Evolutionary conservation across 2,329 filamentous ascomycete genomes (phyloP), one percentile per base, ranked within the genome.

Genomic region (Triangularia verruculosa): DNA sequence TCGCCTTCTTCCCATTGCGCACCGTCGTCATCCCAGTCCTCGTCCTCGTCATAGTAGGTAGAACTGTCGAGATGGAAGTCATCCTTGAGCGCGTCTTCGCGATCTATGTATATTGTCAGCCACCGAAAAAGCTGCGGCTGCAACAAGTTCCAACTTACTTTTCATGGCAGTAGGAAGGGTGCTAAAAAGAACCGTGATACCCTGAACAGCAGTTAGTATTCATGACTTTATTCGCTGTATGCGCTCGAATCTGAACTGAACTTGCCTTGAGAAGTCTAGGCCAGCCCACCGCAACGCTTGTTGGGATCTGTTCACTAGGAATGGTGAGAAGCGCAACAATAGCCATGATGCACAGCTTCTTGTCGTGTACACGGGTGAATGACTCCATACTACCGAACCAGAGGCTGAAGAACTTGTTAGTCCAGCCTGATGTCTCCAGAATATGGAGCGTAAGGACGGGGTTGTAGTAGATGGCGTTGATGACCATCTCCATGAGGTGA

Each of bases 381-480:
- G 87, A 89, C 67, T 96, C 90, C 80, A 99, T 99, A 79, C 89
- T 96, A 51, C 92, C 92, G 77, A 99, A 99, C 95, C 95, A 99
- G 64, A 96, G 81, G 78, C 92, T 97, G 82, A 99, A 99, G 80
- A 99, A 99, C 74, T 96, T 96, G 79, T 98, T 98, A 6, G 95
- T 98, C 94, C 93, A 97, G 65, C 87, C 89, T 72, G 96, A 94
- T 60, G 83, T 80, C 79, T 99, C 95, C n/a, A 99, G 84, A 39
- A 97, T 87, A 66, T 93, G 89, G 22, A 99, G 84, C 24, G 93
- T 86, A 64, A 97, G 83, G 53, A 89, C 79, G 1, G 95, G 93
- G 80, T 97, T 97, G 83, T 99, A 99, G 83, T 98, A 96, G 72
- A 98, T 93, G 61, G 91, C 88, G 78, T 98, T 98, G 82, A 99